A percentile compares a stretch with the other conserved stretches of the same genome.
These are phyloP conservation scores for Leccinum fibrillosum DNA, from an alignment of 768 basidiomycete genomes.

Conservation along the genomic window DNA sequence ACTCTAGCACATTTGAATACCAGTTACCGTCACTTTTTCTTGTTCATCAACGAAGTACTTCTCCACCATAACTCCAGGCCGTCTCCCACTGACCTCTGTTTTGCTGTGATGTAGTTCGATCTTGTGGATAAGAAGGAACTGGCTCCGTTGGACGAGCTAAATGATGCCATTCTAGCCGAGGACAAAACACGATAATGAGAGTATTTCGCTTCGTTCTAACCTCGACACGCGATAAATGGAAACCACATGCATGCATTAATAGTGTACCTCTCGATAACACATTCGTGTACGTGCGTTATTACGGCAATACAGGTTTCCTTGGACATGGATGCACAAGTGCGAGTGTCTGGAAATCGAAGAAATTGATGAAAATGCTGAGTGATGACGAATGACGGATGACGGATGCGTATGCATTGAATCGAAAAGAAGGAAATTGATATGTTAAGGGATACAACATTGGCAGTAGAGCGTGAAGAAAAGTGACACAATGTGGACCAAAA, in stretches of 20 bases:
- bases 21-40: constrained; percentile 96
- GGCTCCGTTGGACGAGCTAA: constrained; percentile 91
- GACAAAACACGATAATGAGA: constrained; percentile 37
- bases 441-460: neutral
- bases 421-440: neutral
- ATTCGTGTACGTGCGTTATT: constrained; percentile 8
- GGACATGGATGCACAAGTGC: neutral
- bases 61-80: neutral
- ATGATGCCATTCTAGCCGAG: constrained; percentile 79
- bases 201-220: neutral
- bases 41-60: constrained; percentile 91
- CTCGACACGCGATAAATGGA: neutral
- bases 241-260: neutral
- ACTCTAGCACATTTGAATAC: constrained; percentile 91
- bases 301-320: constrained; percentile 11
- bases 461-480: neutral
- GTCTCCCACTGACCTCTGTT: constrained; percentile 9
- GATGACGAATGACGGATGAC: neutral
- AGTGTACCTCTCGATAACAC: constrained; percentile 11
- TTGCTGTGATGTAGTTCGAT: constrained; percentile 59
- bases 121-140: constrained; percentile 96
- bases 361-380: neutral
- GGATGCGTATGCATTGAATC: constrained; percentile 4
- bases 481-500: neutral
- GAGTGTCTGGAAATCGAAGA: neutral